Conservation (phyloP, 352 stramenopile species). For the Globisporangium iwayamae region DNA sequence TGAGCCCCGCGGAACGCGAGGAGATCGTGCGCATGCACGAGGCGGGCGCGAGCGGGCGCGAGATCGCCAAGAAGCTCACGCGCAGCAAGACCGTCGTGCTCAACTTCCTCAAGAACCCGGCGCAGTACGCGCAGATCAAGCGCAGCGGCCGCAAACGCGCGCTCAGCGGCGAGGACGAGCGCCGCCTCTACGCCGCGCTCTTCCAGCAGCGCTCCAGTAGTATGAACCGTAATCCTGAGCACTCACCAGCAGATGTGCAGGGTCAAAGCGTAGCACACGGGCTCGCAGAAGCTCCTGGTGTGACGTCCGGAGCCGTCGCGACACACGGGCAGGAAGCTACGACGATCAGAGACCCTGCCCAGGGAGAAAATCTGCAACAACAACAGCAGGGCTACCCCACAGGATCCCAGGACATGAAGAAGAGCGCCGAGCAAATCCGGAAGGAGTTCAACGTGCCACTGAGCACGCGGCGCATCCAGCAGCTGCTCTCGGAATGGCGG, state of each 20-base stretch:
- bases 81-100: constrained; percentile 62
- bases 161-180: constrained; percentile 39
- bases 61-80: constrained; percentile 43
- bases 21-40: constrained; percentile 41
- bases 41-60: constrained; percentile 35
- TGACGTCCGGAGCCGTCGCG: not conserved
- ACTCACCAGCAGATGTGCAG: not conserved
- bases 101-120: constrained; percentile 45
- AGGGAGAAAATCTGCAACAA: not conserved
- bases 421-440: constrained; percentile 45
- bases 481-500: constrained; percentile 50
- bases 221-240: not conserved
- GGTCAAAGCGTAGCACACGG: not conserved
- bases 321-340: not conserved
- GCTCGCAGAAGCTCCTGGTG: not conserved
- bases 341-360: not conserved
- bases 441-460: constrained; percentile 45
- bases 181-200: constrained; percentile 35
- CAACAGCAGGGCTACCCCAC: not conserved
- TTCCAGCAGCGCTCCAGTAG: constrained; percentile 10
- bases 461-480: constrained; percentile 53
- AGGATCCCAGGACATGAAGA: constrained; percentile 18
- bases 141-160: constrained; percentile 48
- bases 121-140: constrained; percentile 46
- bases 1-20: constrained; percentile 35